A percentile compares a stretch with the other conserved stretches of the same genome.
Evolutionary conservation across 345 rosid species (phyloP).

Genomic region (Citropsis articulata): DNA sequence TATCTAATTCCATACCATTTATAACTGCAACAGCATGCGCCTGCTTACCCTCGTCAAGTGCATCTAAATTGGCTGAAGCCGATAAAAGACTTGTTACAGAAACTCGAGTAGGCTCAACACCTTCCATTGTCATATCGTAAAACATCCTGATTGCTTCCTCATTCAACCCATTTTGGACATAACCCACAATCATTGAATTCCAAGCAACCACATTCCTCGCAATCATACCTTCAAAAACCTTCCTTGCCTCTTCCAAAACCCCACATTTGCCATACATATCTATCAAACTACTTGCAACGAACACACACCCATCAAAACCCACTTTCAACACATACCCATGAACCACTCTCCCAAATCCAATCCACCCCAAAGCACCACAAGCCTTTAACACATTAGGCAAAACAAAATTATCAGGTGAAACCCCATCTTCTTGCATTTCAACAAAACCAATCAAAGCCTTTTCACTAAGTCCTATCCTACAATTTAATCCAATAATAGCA

Average conservation of each 20-base stretch:
- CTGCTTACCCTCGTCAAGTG: conserved; percentile 67
- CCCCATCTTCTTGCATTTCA: conserved; percentile 55
- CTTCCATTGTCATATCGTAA: conserved; percentile 51
- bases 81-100: conserved; percentile 64
- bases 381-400: conserved; percentile 74
- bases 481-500: conserved; percentile 64
- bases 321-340: conserved; percentile 62
- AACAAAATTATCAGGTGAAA: conserved; percentile 64
- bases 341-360: conserved; percentile 58
- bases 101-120: conserved; percentile 53
- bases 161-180: conserved; percentile 55
- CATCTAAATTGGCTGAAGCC: conserved; percentile 62
- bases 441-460: conserved; percentile 53
- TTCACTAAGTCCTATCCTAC: conserved; percentile 48
- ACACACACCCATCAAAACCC: conserved; percentile 58
- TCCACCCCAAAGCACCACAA: conserved; percentile 58
- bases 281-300: conserved; percentile 63
- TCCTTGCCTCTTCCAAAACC: conserved; percentile 52
- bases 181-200: conserved; percentile 64
- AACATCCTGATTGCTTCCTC: conserved; percentile 50
- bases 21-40: conserved; percentile 62
- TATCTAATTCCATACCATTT: conserved; percentile 56
- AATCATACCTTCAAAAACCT: conserved; percentile 52
- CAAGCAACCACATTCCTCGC: conserved; percentile 54
- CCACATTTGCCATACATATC: conserved; percentile 72